These are phyloP conservation scores for Talaromyces stipitatus DNA, from an alignment of 495 filamentous ascomycete species.

Conservation along the genomic window DNA sequence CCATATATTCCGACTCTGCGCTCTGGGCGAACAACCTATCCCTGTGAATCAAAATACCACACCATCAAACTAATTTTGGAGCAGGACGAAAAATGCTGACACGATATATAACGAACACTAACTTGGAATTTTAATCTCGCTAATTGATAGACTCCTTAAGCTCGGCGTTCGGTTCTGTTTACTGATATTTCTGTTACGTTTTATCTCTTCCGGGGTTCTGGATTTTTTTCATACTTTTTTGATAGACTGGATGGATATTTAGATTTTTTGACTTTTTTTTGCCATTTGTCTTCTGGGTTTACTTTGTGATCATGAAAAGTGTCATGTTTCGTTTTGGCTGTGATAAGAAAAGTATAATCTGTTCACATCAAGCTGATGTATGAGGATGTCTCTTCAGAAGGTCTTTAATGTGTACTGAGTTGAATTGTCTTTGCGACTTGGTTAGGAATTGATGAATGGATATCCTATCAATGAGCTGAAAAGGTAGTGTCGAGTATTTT, in stretches of 20 bases:
- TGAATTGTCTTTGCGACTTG: too few species aligned
- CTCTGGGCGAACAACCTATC: slow-evolving; percentile 44
- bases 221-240: not conserved
- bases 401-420: too few species aligned
- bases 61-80: not conserved
- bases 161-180: not conserved
- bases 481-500: too few species aligned
- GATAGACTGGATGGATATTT: not conserved
- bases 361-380: too few species aligned
- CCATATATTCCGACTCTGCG: slow-evolving; percentile 47
- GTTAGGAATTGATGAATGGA: too few species aligned
- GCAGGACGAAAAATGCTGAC: not conserved
- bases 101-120: too few species aligned
- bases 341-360: too few species aligned
- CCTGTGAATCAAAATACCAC: slow-evolving; percentile 19
- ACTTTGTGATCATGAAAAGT: not conserved
- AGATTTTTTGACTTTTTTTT: not conserved
- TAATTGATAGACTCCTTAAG: not conserved
- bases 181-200: not conserved
- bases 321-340: not conserved
- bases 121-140: not conserved
- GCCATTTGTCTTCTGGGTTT: not conserved
- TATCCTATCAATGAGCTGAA: too few species aligned
- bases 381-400: too few species aligned
- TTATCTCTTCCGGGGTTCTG: not conserved